phyloP scores from a whole-genome alignment of 139 green algal species.

The Coelastrella sp. region DNA sequence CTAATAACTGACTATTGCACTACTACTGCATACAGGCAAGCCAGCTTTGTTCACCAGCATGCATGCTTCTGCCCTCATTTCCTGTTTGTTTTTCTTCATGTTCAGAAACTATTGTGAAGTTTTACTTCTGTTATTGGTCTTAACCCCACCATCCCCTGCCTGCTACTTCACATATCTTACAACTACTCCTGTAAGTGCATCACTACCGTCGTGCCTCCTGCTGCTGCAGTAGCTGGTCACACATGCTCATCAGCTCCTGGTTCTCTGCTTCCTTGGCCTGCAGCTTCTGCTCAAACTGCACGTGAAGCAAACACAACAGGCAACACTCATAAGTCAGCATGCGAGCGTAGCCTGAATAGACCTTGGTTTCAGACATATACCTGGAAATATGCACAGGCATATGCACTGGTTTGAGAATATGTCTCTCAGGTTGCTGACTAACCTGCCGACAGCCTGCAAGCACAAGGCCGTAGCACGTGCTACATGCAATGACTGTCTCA shows the following conservation, averaged over 20 bases:
- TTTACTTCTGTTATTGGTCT: not conserved
- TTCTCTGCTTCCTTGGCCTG: slow-evolving; percentile 35
- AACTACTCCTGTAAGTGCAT: not conserved
- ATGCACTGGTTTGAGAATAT: no score
- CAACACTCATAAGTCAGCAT: not conserved
- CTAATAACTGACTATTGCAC: no score
- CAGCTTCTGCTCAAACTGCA: slow-evolving; percentile 26
- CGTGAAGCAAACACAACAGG: not conserved
- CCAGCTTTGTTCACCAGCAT: no score
- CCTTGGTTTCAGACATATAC: no score
- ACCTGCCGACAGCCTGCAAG: no score
- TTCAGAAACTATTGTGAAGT: no score
- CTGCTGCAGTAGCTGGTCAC: slow-evolving; percentile 47
- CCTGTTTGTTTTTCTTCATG: no score
- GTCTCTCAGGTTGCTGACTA: no score
- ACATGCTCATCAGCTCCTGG: slow-evolving; percentile 47
- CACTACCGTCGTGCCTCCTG: slow-evolving; percentile 23
- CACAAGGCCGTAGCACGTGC: no score
- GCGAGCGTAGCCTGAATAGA: not conserved
- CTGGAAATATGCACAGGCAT: no score
- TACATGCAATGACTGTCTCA: not conserved
- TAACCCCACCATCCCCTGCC: not conserved
- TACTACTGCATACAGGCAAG: no score
- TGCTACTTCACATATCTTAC: not conserved
- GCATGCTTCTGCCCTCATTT: no score